Conservation (phyloP, 495 filamentous ascomycete genomes). For the Podospora pseudopauciseta region DNA sequence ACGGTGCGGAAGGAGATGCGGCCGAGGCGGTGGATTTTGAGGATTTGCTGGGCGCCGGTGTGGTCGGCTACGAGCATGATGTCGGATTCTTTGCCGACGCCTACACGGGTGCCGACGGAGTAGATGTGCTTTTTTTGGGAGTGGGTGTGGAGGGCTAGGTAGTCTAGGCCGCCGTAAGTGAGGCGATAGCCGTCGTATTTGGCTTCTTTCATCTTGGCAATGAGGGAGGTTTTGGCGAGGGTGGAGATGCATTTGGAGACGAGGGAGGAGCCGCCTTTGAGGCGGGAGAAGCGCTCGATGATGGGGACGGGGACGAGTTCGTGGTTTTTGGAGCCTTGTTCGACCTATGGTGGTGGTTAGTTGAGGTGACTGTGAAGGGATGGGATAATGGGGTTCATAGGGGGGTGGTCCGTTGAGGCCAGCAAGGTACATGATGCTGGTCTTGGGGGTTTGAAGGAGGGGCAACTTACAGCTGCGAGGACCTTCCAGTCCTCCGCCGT, state of each 20-base stretch:
- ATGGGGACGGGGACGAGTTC: conserved; percentile 90
- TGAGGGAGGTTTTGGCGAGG: conserved; percentile 87
- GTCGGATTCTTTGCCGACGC: conserved; percentile 95
- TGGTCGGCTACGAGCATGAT: conserved; percentile 85
- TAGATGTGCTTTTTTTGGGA: conserved; percentile 73
- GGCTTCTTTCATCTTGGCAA: conserved; percentile 89
- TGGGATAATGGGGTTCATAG: conserved; percentile 32
- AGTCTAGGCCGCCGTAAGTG: conserved; percentile 95
- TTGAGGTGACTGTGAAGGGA: background rate
- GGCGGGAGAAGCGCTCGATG: conserved; percentile 75
- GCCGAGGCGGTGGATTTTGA: conserved; percentile 90
- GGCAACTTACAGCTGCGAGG: conserved; percentile 72
- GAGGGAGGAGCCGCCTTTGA: conserved; percentile 70
- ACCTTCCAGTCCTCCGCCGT: conserved; percentile 91
- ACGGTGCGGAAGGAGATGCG: conserved; percentile 96
- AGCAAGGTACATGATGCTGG: conserved; percentile 6
- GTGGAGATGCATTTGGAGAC: conserved; percentile 85
- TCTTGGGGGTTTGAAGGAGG: conserved; percentile 22
- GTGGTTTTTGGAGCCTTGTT: conserved; percentile 92
- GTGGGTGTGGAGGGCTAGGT: conserved; percentile 87
- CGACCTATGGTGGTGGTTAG: conserved; percentile 56
- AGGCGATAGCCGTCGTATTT: conserved; percentile 98
- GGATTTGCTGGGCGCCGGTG: conserved; percentile 59
- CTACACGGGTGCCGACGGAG: conserved; percentile 90
- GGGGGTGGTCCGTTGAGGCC: conserved; percentile 10